Base-by-base conservation (phyloP, 2,329 filamentous ascomycete genomes). In the Rasamsonia emersonii region DNA sequence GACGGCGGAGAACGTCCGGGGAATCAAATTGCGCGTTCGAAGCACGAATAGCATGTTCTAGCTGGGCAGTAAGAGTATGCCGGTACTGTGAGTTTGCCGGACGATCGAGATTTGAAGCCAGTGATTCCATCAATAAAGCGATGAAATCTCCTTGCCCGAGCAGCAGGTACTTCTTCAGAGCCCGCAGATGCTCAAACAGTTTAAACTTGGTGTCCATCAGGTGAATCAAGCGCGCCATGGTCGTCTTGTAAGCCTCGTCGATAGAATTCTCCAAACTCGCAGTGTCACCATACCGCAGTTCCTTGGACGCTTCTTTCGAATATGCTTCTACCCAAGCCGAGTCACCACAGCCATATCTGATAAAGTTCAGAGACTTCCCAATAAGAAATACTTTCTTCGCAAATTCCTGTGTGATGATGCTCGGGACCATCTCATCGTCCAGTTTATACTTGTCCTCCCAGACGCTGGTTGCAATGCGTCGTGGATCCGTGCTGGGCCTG, bases 361-460 rank as follows among this genome's bases (percentile, higher is more conserved):
- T 95, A 59, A 98, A 98, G 59, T 98, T 98, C 33, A 98, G 71
- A 3, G 88, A 94, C 58, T 98, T 98, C 35, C 91, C 91, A 46
- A 98, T 98, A 5, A 98, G 65, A 49, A 96, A 96, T 4, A 98
- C 85, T 53, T 95, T 95, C 45, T 91, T 85, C 0, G 91, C 86
- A 60, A 98, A 95, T 39, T 94, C 88, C 26, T 82, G 73, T 0
- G 86, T 93, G 45, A 95, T 86, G 50, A 96, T 96, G 24, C 81
- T 88, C 0, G 91, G 91, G 15, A 95, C 79, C 82, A 95, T 91
- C 28, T 75, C 71, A 37, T 82, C 73, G 45, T 84, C 79, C 23
- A 95, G 70, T 50, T 85, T 82, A 61, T 94, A 98, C 56, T 96
- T 96, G 59, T 94, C 86, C 57, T 96, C 88, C 91, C 91, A 98